Conservation (phyloP, 2,329 filamentous ascomycete genomes). For the Cytospora chrysosperma region DNA sequence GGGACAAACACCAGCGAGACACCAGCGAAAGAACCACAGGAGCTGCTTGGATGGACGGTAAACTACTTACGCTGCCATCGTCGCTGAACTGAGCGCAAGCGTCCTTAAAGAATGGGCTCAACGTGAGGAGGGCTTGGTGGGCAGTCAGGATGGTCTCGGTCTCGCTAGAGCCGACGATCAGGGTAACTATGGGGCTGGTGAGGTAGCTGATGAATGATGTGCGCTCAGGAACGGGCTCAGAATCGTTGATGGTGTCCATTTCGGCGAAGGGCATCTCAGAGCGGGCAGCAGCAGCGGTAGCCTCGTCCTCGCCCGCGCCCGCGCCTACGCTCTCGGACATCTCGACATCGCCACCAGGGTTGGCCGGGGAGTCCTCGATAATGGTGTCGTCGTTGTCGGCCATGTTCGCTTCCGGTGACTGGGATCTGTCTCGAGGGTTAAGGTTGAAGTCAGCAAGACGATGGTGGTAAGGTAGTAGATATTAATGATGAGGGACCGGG, state of each 20-base stretch:
- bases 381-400: slow-evolving; percentile 36
- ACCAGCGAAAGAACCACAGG: not conserved
- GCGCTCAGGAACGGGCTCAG: slow-evolving; percentile 34
- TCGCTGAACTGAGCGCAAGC: slow-evolving; percentile 61
- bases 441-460: not conserved
- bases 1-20: not conserved
- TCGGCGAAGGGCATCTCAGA: slow-evolving; percentile 41
- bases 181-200: slow-evolving; percentile 65
- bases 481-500: not conserved
- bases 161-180: slow-evolving; percentile 63
- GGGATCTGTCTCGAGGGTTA: not conserved
- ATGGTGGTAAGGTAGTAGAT: not conserved
- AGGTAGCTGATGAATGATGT: slow-evolving; percentile 59
- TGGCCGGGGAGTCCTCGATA: slow-evolving; percentile 31
- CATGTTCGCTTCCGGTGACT: slow-evolving; percentile 30
- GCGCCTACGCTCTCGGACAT: slow-evolving; percentile 33
- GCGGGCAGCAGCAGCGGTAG: slow-evolving; percentile 12
- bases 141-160: slow-evolving; percentile 66
- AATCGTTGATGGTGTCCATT: slow-evolving; percentile 35
- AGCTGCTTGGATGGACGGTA: not conserved
- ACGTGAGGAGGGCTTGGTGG: slow-evolving; percentile 72
- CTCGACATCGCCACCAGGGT: slow-evolving; percentile 36
- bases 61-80: slow-evolving; percentile 55
- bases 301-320: slow-evolving; percentile 27
- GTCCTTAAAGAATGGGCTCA: slow-evolving; percentile 73